Base-by-base conservation (phyloP, 139 green algal species). In the Chlorella vulgaris region DNA sequence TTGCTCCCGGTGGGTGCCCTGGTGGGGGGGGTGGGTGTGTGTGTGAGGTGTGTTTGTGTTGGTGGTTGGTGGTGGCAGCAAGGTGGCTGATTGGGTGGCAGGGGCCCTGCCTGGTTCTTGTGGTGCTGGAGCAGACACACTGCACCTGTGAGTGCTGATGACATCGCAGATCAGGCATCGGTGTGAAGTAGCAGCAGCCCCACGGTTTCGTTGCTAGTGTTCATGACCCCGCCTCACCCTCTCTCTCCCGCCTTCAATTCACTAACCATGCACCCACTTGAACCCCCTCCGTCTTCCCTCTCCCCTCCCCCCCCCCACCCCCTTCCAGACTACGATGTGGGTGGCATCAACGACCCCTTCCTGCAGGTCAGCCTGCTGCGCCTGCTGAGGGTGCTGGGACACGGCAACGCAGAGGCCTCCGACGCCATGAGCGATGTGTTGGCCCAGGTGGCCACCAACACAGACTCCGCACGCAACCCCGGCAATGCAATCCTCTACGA, bases 401-500 rank as follows among this genome's bases (percentile, higher is more conserved):
- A 84, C 8, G 95, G 93, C 74, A 88, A 90, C 76, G 85, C 94
- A 15, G 92, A 96, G n/a, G 89, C 93, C n/a, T 97, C 91, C 77
- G 97, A 99, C 79, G 81, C 87, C 31, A 99, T 99, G 96, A 95
- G 89, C 75, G 97, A 99, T 86, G 93, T 99, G 40, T 92, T 99
- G 74, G 97, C 97, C 3, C 93, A 98, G 71, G 95, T 98, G 36
- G 96, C 95, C 21, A 95, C 92, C 58, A 98, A 97, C 87, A 96
- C 95, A 19, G 93, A 98, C 74, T 74, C 82, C 4, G 85, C 81
- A 4, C 91, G 94, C 73, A 98, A 97, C 60, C 91, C 96, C 24
- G 96, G 94, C 79, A 97, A 98, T 81, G 93, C 96, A 67, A 95
- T 99, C 40, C 89, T 99, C 67, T 99, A 99, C 80, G 96, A 99